These are phyloP conservation scores for Boletus subparvulus DNA, from an alignment of 768 basidiomycete species.

Conservation along the genomic window DNA sequence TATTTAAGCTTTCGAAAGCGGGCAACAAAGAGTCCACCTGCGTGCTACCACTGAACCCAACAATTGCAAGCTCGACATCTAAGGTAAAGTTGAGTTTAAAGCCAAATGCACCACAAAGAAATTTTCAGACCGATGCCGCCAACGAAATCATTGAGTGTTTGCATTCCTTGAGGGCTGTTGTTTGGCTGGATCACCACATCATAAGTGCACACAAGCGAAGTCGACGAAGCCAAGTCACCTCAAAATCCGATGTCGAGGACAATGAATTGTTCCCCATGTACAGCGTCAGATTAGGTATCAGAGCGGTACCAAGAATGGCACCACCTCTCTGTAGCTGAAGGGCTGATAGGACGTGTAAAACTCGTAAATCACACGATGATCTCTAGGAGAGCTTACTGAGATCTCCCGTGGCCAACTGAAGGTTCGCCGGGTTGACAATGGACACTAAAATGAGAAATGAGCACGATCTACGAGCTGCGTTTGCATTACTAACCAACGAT, in stretches of 20 bases:
- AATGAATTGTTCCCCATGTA: constrained; percentile 61
- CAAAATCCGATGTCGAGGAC: constrained; percentile 48
- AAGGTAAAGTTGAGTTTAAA: neutral
- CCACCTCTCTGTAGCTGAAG: constrained; percentile 56
- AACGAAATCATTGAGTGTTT: constrained; percentile 69
- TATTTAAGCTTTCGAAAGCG: constrained; percentile 60
- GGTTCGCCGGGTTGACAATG: constrained; percentile 67
- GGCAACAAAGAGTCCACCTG: constrained; percentile 53
- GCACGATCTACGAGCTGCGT: neutral
- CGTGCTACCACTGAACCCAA: constrained; percentile 61
- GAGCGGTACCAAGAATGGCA: constrained; percentile 55
- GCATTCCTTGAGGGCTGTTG: constrained; percentile 52
- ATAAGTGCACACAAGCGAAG: neutral
- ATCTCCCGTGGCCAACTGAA: constrained; percentile 62
- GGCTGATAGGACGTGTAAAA: constrained; percentile 33
- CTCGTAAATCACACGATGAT: neutral
- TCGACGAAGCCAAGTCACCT: constrained; percentile 30
- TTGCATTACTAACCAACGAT: constrained; percentile 49
- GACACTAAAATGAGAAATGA: constrained; percentile 39
- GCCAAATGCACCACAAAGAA: neutral
- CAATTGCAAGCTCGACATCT: constrained; percentile 59
- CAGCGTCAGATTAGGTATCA: constrained; percentile 60
- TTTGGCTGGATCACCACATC: constrained; percentile 47
- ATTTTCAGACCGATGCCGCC: constrained; percentile 48
- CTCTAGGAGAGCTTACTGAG: constrained; percentile 44